These are phyloP conservation scores for Monosporozyma aquatica DNA, from an alignment of 805 yeast genomes.

Conservation along the genomic window DNA sequence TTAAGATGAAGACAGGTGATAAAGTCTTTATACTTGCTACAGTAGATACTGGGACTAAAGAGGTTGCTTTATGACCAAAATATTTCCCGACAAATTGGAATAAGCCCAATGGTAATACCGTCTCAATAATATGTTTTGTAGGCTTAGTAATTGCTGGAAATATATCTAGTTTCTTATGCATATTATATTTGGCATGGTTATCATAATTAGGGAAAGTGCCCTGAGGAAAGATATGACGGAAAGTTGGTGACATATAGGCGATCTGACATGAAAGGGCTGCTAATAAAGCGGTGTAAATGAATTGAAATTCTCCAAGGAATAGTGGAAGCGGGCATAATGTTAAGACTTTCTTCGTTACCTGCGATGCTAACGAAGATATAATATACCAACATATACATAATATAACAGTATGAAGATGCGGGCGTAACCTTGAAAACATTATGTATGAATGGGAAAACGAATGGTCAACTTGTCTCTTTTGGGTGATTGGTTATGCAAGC, in stretches of 20 bases:
- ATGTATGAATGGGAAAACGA: not conserved
- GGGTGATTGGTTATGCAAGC: too few species aligned
- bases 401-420: constrained; percentile 27
- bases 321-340: constrained; percentile 50
- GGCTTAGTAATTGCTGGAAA: constrained; percentile 23
- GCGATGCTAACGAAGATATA: constrained; percentile 56
- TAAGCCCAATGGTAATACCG: constrained; percentile 53
- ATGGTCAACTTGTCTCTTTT: too few species aligned
- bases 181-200: constrained; percentile 13
- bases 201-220: constrained; percentile 43
- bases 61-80: constrained; percentile 55
- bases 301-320: constrained; percentile 58
- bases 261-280: constrained; percentile 34
- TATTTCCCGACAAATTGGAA: constrained; percentile 59
- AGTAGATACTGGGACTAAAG: constrained; percentile 57
- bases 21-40: constrained; percentile 63
- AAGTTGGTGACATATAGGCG: constrained; percentile 27
- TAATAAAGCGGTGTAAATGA: constrained; percentile 40
- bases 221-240: constrained; percentile 37
- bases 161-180: not conserved
- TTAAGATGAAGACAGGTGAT: constrained; percentile 52
- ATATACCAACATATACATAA: constrained; percentile 53
- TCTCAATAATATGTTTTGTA: constrained; percentile 35
- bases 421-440: constrained; percentile 9
- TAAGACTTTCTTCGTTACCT: constrained; percentile 49